Conservation (phyloP, 768 basidiomycete genomes). For the Tylopilus intermedius region DNA sequence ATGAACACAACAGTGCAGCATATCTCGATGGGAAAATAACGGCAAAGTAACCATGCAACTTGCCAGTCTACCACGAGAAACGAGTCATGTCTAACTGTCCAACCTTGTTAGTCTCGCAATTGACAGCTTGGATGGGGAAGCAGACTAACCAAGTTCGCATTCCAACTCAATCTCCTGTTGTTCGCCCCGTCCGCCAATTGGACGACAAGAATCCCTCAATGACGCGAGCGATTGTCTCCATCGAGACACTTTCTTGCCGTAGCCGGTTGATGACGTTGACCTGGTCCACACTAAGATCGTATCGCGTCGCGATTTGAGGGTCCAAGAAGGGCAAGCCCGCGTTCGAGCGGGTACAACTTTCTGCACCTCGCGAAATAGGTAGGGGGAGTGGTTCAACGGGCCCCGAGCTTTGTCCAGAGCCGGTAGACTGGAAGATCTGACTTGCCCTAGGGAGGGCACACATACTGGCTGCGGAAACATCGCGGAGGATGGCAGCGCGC, state of each 20-base stretch:
- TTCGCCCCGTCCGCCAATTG: too few species aligned
- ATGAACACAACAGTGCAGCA: too few species aligned
- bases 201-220: conserved; percentile 9
- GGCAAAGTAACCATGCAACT: too few species aligned
- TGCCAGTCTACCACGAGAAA: too few species aligned
- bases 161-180: too few species aligned
- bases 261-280: conserved; percentile 12
- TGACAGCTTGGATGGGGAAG: too few species aligned
- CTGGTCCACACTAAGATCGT: conserved; percentile 13
- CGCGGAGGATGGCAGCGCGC: conserved; percentile 12
- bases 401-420: neutral
- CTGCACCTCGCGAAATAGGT: neutral
- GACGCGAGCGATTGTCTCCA: conserved; percentile 14
- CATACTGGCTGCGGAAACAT: conserved; percentile 2
- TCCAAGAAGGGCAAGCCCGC: neutral
- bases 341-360: neutral
- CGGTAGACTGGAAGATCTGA: neutral
- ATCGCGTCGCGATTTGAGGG: neutral
- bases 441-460: neutral
- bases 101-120: too few species aligned
- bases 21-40: too few species aligned
- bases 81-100: too few species aligned
- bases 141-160: too few species aligned
- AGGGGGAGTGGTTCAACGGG: conserved; percentile 3
- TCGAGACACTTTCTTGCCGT: conserved; percentile 3